A percentile compares a stretch with the other conserved stretches of the same genome.
Evolutionary conservation across 257 asterid genomes (phyloP).

Genomic region (Parsonsia alboflavescens): DNA sequence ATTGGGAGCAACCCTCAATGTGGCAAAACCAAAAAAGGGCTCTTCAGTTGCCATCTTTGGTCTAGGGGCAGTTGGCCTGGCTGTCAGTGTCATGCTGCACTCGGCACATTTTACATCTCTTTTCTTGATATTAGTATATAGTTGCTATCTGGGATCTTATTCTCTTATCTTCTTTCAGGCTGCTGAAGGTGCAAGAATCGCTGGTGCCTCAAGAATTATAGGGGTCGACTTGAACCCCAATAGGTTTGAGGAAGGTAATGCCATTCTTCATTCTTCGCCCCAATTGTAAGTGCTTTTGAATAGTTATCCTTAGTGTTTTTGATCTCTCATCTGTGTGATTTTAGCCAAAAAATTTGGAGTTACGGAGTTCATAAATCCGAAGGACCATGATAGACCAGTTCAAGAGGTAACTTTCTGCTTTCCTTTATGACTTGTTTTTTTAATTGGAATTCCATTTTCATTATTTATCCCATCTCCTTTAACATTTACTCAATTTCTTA

Average conservation of each 20-base stretch:
- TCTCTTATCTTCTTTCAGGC: constrained; percentile 32
- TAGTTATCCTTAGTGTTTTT: neutral
- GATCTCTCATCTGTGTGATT: neutral
- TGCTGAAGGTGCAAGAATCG: constrained; percentile 79
- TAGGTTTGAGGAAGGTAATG: constrained; percentile 54
- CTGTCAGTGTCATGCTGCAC: constrained; percentile 55
- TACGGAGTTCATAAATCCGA: constrained; percentile 41
- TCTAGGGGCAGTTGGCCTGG: constrained; percentile 87
- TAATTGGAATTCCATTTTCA: neutral
- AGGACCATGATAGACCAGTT: constrained; percentile 36
- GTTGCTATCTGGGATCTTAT: neutral
- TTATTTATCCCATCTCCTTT: neutral
- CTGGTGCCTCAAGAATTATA: constrained; percentile 71
- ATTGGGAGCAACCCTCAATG: constrained; percentile 74
- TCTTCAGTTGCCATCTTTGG: constrained; percentile 77
- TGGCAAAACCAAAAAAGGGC: constrained; percentile 71
- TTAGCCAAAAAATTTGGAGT: constrained; percentile 46
- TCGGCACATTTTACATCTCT: too few relatives aligned
- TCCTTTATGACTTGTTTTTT: neutral
- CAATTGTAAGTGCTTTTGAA: neutral
- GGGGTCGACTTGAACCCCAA: constrained; percentile 62
- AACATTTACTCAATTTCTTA: neutral
- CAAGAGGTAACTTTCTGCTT: constrained; percentile 29
- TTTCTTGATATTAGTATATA: too few relatives aligned
- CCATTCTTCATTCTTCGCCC: neutral